Evolutionary conservation across 441 rosid species (phyloP), one percentile per base, ranked within the genome.

Genomic region (Euphorbia celastroides): DNA sequence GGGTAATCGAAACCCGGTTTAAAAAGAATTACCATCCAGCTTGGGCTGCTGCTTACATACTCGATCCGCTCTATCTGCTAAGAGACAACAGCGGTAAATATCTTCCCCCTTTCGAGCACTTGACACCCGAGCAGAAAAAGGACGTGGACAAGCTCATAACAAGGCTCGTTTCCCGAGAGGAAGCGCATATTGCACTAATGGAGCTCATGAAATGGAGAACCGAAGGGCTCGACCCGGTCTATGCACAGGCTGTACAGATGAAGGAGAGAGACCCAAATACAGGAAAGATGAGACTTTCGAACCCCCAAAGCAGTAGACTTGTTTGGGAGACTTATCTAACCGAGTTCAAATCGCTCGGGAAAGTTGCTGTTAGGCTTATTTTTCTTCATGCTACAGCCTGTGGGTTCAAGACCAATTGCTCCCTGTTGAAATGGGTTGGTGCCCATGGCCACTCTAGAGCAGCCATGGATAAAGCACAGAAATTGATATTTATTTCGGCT

Each of bases 141-240:
- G 99, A 93, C 77, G 97, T 89, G 26, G 96, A 89, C 70, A 86
- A 83, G 82, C 85, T 93, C 69, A 88, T 93, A 41, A 89, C 96
- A 46, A 77, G 96, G 62, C 86, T 93, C 56, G 99, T 89, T 60
- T 81, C 92, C 9, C 75, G 85, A 70, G 99, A 93, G 56, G 99
- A 93, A 70, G 96, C 99, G 52, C 97, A 91, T 74, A 82, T 93
- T 68, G 99, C 93, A 0, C 70, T 89, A 41, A 91, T 93, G 97
- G 99, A 93, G 60, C 93, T 93, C 62, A 89, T 93, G 96, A 93
- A 93, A 78, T 93, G 99, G 99, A 81, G 97, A 77, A 78, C 96
- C 22, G 89, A 84, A 81, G 99, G 99, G 41, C 86, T 93, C 44
- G 96, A 93, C 73, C 93, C 99, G 0, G 82, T 89, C 26, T 93